Base-by-base conservation (phyloP, 78 protist species). In the Dictyostelium capitatum region DNA sequence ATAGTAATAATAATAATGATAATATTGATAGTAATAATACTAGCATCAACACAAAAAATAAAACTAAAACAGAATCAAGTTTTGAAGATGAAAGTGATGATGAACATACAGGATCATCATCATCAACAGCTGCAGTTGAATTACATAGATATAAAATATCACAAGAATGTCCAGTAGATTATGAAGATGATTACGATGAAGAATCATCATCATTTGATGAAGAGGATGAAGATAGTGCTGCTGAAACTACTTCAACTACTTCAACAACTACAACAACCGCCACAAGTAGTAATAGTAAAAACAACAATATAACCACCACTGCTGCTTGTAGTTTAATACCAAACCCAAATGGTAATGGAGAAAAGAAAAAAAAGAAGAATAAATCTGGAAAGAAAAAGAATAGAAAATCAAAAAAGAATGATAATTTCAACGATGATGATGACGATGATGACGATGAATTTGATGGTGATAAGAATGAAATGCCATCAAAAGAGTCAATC, bases 51-150 rank as follows among this genome's bases (percentile, higher is more conserved):
- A 51, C 1, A 4, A 62, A 62, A n/a, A 62, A 62, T 62, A 28
- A 64, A 3, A 64, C 6, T 15, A 32, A 67, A 28, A 32, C 25
- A 67, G 75, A 67, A 32, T 67, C 75, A 32, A 32, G 43, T 25
- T 25, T 20, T 32, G 43, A 47, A 30, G 87, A 79, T 11, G 81
- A 72, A 9, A 72, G 82, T 43, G 91, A 83, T 28, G 83, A 85
- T 59, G 83, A 72, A 62, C 59, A 85, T 25, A 85, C 83, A 1
- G 30, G 75, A 25, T 50, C 64, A 15, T 28, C 83, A 23, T 75
- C 69, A 7, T 75, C 83, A 12, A 73, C 92, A 19, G 32, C 91
- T 4, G 30, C 47, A 30, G 54, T 47, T 51, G 41, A 65, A 15
- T 56, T 79, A 56, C 62, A 54, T 32, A 51, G 50, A 51, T 54